These are phyloP conservation scores for Starmerella apis DNA, from an alignment of 805 yeast genomes.

Conservation along the genomic window DNA sequence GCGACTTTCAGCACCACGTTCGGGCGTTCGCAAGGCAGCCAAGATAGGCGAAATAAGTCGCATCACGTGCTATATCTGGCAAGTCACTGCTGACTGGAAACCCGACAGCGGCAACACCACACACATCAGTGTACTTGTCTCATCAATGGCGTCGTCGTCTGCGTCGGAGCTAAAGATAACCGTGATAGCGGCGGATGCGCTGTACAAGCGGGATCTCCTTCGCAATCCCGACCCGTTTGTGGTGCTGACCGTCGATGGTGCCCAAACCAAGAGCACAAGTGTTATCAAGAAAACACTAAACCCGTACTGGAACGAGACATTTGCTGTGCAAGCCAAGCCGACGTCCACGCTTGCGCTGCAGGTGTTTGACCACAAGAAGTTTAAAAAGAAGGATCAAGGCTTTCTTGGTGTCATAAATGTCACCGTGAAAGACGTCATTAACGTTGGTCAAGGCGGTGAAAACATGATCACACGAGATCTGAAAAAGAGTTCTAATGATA, in stretches of 20 bases:
- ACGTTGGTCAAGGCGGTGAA: slow-evolving; percentile 36
- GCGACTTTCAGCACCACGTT: not conserved
- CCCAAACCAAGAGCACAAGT: slow-evolving; percentile 88
- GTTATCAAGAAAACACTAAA: slow-evolving; percentile 88
- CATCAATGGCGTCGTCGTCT: slow-evolving; percentile 8
- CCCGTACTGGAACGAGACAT: slow-evolving; percentile 96
- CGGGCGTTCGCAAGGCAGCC: not conserved
- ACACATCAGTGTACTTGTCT: not conserved
- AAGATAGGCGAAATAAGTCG: not conserved
- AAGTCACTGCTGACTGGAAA: not conserved
- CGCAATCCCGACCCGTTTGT: slow-evolving; percentile 98
- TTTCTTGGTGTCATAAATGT: slow-evolving; percentile 92
- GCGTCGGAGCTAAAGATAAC: slow-evolving; percentile 24
- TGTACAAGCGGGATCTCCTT: slow-evolving; percentile 89
- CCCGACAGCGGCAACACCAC: slow-evolving; percentile 7
- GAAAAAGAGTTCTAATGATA: slow-evolving; percentile 75
- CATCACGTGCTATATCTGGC: not conserved
- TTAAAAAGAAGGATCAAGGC: slow-evolving; percentile 97
- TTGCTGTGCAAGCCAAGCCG: slow-evolving; percentile 46
- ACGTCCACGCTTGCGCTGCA: slow-evolving; percentile 74
- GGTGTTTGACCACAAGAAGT: slow-evolving; percentile 93
- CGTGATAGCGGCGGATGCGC: slow-evolving; percentile 88
- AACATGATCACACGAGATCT: slow-evolving; percentile 89
- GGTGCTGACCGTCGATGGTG: slow-evolving; percentile 93
- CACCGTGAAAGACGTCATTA: slow-evolving; percentile 78